Base-by-base conservation (phyloP, 805 yeast species). In the Saccharomycopsis fodiens region DNA sequence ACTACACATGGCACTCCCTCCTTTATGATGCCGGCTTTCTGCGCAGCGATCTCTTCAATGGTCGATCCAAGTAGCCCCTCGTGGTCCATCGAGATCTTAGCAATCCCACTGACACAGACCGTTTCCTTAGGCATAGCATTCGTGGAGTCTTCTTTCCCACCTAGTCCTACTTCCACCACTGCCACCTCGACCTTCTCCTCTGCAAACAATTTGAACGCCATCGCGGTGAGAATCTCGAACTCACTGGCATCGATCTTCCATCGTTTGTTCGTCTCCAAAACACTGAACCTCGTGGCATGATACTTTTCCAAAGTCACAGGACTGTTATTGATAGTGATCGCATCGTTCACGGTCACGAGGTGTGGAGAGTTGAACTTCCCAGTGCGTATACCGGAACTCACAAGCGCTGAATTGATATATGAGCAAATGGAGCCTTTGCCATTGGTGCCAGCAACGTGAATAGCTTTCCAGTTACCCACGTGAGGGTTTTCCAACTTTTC, bases 381-480 rank as follows among this genome's bases (percentile, higher is more conserved):
- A 43, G 79, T 76, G 22, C 74, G 62, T 1, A 65, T 31, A 1
- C 49, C 46, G 2, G 54, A 19, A 17, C 42, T 12, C 25, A 36
- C 19, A 31, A 47, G 16, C 23, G 42, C 68, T 15, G 87, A 77
- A 3, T 87, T 71, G 6, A 93, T 48, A 59, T 88, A 89, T 0
- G 96, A 80, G 48, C 95, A 79, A 0, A 89, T 85, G 0, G 97
- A 88, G 0, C 98, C 98, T 58, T 91, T 91, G 0, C 98, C 98
- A 59, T 91, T 91, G 6, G 98, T 91, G 0, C 98, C 98, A 0
- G 96, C 96, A 3, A 93, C 73, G 58, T 93, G 98, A n/a, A 93
- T 67, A 0, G 87, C 79, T 50, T 76, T 74, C 57, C 78, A 77
- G 3, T 65, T 54, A 3, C 59, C 51, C 8, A 60, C 55, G 34